A percentile compares a stretch with the other conserved stretches of the same genome.
Conservation (phyloP, 1,284 basidiomycete species). For the Fomes fomentarius region DNA sequence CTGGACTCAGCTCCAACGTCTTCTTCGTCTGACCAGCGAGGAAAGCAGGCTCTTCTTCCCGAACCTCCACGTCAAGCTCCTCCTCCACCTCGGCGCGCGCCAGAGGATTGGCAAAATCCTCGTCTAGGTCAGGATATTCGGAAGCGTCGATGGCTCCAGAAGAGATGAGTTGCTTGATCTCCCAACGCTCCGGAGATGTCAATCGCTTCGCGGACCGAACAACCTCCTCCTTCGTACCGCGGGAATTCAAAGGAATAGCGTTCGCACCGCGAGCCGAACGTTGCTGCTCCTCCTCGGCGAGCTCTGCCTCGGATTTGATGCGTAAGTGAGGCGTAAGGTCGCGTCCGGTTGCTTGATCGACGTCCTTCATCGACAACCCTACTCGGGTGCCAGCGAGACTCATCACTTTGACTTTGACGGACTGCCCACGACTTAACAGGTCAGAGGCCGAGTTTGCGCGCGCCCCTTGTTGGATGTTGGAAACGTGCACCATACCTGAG, state of each 20-base stretch:
- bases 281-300: constrained; percentile 74
- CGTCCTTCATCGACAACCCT: constrained; percentile 96
- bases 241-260: constrained; percentile 55
- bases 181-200: constrained; percentile 98
- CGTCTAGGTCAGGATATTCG: constrained; percentile 96
- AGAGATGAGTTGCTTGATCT: constrained; percentile 98
- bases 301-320: constrained; percentile 91
- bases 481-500: constrained; percentile 94
- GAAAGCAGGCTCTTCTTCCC: constrained; percentile 97
- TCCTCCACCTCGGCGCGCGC: constrained; percentile 90
- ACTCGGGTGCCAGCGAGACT: constrained; percentile 83
- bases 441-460: constrained; percentile 90
- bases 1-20: constrained; percentile 93
- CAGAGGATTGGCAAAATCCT: constrained; percentile 81
- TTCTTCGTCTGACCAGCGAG: constrained; percentile 95
- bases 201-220: constrained; percentile 86
- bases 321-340: constrained; percentile 94
- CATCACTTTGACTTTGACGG: constrained; percentile 96
- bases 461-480: constrained; percentile 83
- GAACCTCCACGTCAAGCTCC: constrained; percentile 96
- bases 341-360: constrained; percentile 87
- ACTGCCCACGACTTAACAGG: constrained; percentile 81
- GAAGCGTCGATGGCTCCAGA: constrained; percentile 91
- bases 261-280: constrained; percentile 74
- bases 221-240: constrained; percentile 51